Evolutionary conservation across 805 yeast species (phyloP).

Genomic region (Pichia thaimueangensis): DNA sequence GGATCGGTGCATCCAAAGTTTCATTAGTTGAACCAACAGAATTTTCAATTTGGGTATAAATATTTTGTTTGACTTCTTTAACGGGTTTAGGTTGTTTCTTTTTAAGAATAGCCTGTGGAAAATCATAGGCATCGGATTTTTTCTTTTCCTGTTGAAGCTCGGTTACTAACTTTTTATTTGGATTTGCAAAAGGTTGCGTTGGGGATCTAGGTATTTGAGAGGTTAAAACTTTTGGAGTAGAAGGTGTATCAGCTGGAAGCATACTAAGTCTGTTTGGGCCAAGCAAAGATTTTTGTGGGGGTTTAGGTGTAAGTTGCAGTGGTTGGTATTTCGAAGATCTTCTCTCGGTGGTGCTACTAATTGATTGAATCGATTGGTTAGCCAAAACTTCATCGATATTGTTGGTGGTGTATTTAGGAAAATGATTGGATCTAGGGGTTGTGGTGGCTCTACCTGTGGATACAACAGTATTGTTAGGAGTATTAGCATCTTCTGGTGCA

Average conservation of each 20-base stretch:
- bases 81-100: slow-evolving; percentile 34
- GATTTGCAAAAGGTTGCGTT: slow-evolving; percentile 2
- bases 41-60: slow-evolving; percentile 26
- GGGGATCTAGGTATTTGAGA: not conserved
- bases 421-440: too few species aligned
- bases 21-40: too few species aligned
- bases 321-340: slow-evolving; percentile 5
- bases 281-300: not conserved
- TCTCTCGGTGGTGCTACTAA: not conserved
- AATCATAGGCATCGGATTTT: slow-evolving; percentile 73
- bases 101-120: slow-evolving; percentile 51
- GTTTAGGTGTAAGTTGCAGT: not conserved
- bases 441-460: too few species aligned
- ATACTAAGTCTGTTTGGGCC: not conserved
- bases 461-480: not conserved
- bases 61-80: slow-evolving; percentile 29
- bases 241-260: not conserved
- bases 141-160: slow-evolving; percentile 43
- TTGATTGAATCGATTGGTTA: not conserved
- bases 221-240: not conserved
- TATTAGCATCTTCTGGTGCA: not conserved
- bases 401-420: too few species aligned
- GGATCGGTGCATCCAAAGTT: too few species aligned
- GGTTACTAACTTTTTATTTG: slow-evolving; percentile 15
- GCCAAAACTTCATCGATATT: not conserved